Conservation (phyloP, 2,329 filamentous ascomycete genomes). For the Teratosphaeria nubilosa region DNA sequence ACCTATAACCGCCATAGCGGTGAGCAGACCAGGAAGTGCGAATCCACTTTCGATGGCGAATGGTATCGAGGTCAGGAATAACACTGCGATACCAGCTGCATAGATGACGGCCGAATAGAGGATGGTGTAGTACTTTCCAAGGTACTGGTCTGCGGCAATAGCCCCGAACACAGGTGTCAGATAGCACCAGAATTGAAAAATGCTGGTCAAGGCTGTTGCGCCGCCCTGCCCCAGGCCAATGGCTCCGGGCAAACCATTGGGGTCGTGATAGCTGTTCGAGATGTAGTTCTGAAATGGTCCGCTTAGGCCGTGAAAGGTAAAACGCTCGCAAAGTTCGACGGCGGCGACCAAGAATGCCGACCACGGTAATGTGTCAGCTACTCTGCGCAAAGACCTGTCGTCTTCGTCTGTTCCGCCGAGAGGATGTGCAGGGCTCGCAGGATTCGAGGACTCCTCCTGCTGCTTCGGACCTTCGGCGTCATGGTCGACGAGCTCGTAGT, state of each 20-base stretch:
- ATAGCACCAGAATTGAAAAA: constrained; percentile 42
- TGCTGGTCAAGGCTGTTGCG: constrained; percentile 36
- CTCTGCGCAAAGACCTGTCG: constrained; percentile 32
- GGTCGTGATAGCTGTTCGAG: constrained; percentile 22
- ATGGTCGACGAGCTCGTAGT: neutral
- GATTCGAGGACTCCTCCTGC: neutral
- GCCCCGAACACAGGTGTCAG: constrained; percentile 37
- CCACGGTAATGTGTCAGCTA: constrained; percentile 37
- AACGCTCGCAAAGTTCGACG: constrained; percentile 40
- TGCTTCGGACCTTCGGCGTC: neutral
- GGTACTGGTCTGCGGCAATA: constrained; percentile 54
- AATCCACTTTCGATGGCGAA: constrained; percentile 48
- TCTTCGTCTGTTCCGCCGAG: constrained; percentile 33
- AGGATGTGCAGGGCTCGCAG: neutral
- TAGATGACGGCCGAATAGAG: constrained; percentile 53
- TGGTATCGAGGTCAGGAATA: constrained; percentile 56
- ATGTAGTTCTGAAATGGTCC: constrained; percentile 43
- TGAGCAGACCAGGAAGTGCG: constrained; percentile 53
- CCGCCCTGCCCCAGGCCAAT: constrained; percentile 32
- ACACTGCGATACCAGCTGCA: constrained; percentile 55
- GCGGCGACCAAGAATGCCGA: constrained; percentile 37
- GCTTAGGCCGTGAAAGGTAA: constrained; percentile 35
- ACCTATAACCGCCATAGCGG: constrained; percentile 58
- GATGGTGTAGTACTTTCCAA: constrained; percentile 60
- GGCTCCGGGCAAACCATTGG: constrained; percentile 28